These are phyloP conservation scores for Fusarium sp. DNA, from an alignment of 2,329 filamentous ascomycete genomes.

Conservation along the genomic window DNA sequence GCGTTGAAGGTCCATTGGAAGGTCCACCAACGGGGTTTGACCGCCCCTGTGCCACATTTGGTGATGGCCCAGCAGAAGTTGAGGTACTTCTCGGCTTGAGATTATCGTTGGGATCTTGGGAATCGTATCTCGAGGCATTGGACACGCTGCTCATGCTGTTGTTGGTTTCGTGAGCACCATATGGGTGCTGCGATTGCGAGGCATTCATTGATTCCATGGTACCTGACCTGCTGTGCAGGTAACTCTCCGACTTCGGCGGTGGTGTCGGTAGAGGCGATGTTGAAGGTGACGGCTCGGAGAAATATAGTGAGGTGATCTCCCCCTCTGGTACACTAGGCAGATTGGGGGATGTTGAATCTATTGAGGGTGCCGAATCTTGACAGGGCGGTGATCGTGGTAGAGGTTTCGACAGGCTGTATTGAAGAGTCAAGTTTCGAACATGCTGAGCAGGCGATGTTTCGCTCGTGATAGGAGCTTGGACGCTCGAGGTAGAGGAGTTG, in stretches of 20 bases:
- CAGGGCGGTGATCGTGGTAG: constrained; percentile 65
- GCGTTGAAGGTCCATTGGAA: constrained; percentile 64
- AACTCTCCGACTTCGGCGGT: constrained; percentile 55
- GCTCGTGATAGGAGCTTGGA: constrained; percentile 26
- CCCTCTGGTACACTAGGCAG: constrained; percentile 52
- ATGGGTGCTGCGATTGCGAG: constrained; percentile 55
- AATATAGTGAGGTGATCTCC: constrained; percentile 48
- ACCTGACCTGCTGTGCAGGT: constrained; percentile 59
- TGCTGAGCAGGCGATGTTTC: constrained; percentile 56
- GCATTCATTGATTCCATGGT: constrained; percentile 64
- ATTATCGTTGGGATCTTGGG: constrained; percentile 61
- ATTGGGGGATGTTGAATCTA: constrained; percentile 51
- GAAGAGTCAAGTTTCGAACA: constrained; percentile 67
- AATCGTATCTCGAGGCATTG: constrained; percentile 59
- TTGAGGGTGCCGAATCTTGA: constrained; percentile 46
- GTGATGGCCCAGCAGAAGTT: constrained; percentile 69
- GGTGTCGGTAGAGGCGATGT: constrained; percentile 26
- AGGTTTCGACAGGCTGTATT: constrained; percentile 70
- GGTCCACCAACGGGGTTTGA: constrained; percentile 57
- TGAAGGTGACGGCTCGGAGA: constrained; percentile 27
- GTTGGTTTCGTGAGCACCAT: constrained; percentile 53
- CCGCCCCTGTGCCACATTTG: constrained; percentile 59
- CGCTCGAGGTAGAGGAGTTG: constrained; percentile 38
- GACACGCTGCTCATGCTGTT: constrained; percentile 63
- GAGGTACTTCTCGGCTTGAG: constrained; percentile 66